Evolutionary conservation across 768 basidiomycete genomes (phyloP).

Genomic region (Lactifluus hygrophoroides): DNA sequence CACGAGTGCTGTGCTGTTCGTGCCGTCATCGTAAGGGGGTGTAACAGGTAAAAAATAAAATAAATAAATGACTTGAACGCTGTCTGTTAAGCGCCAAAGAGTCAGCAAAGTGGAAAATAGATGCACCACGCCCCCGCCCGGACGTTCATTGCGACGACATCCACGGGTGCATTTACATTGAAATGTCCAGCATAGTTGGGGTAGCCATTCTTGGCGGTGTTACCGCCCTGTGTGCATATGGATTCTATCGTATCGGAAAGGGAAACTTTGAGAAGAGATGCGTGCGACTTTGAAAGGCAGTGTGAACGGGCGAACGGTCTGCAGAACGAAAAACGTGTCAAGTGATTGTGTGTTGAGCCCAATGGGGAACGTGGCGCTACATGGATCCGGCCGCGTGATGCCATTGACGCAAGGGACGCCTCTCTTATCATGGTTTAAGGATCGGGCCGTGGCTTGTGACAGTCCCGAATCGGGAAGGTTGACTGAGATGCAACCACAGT

Average conservation of each 20-base stretch:
- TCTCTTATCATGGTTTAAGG: constrained; percentile 37
- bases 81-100: no score
- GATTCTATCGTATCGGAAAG: constrained; percentile 85
- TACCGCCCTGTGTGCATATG: constrained; percentile 76
- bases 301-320: constrained; percentile 32
- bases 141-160: no score
- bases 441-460: constrained; percentile 16
- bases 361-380: constrained; percentile 56
- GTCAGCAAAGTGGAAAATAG: no score
- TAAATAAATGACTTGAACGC: no score
- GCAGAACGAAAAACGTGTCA: constrained; percentile 64
- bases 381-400: constrained; percentile 57
- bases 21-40: no score
- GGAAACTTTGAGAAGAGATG: constrained; percentile 92
- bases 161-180: no score
- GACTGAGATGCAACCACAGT: constrained; percentile 17
- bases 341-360: constrained; percentile 38
- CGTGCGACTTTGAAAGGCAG: constrained; percentile 29
- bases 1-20: no score
- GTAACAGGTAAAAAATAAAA: no score
- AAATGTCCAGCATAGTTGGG: no score
- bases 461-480: constrained; percentile 10
- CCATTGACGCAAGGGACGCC: constrained; percentile 24
- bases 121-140: no score
- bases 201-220: constrained; percentile 81